Base-by-base conservation (phyloP, 345 rosid genomes). In the Cardamine occulta region DNA sequence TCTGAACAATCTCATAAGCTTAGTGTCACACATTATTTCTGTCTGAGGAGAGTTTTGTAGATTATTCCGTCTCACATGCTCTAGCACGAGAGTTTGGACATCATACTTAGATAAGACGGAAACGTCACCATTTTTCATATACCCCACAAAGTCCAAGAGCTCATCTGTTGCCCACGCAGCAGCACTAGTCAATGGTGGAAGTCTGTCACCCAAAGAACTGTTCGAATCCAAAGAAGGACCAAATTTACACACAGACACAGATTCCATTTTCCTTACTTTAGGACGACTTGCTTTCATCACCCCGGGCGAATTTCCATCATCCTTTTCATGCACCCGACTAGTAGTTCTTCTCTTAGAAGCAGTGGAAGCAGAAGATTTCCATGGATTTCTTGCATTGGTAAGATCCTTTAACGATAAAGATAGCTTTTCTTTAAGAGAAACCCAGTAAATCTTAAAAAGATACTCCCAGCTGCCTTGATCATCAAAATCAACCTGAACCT, bases 391-490 rank as follows among this genome's bases (percentile, higher is more conserved):
- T 73, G 96, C 96, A 57, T 80, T 84, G 7, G 77, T 80, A 69
- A 95, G 87, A 77, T 92, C 98, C 56, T 81, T 87, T 74, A 85
- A 23, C 39, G 93, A 80, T 75, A 95, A 82, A 24, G 85, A 84
- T 48, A 88, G 75, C 78, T 89, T 90, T 63, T 82, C 91, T 84
- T 92, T 95, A 60, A 95, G 80, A 62, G 64, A 82, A 59, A 83
- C 70, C 99, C 99, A 95, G 57, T 95, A 95, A 24, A 88, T 88
- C 86, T 92, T 95, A 80, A 95, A 95, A 57, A 95, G 97, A 89
- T 93, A 95, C 76, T 95, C 99, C 98, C 98, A 95, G 85, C 98
- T 95, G 73, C 83, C 85, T 82, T 84, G 84, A 76, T 95, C 99
- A 67, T 95, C 99, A 85, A 95, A 95, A 77, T 94, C 96, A 28